Evolutionary conservation across 2,329 filamentous ascomycete genomes (phyloP), one percentile per base, ranked within the genome.

Genomic region (Calonectria ilicicola): DNA sequence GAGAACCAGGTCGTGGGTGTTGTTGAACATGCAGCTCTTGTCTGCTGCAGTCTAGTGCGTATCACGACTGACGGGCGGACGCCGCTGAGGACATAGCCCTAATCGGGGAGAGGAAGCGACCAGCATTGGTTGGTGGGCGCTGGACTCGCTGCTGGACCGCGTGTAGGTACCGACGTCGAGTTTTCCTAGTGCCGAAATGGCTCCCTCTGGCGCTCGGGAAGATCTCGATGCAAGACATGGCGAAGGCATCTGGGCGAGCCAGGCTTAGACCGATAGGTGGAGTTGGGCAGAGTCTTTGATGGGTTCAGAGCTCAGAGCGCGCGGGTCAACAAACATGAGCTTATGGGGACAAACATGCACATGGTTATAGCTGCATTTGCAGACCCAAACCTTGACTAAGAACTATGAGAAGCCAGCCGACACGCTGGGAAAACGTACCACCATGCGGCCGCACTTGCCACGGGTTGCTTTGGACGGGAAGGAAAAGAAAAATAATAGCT

Each of bases 221-320:
- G 78, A 80, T 80, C 78, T 77, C 72, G 75, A 80, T 80, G 78
- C 78, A 77, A 78, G 78, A 77, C 78, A 80, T 77, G 75, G 62
- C 69, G 70, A 67, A 75, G 63, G 74, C 63, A 72, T 62, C 71
- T 64, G 68, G 64, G 35, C 67, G 67, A 74, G 72, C 73, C 70
- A 76, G 76, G 75, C 53, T 72, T 70, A 74, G 75, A 51, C 47
- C 66, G 67, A 58, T 60, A 53, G 49, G 75, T 73, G 74, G 75
- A 65, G 72, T 65, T 75, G 71, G 56, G 17, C 10, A 62, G 14
- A 26, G 23, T 60, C 32, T 21, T 49, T 21, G 53, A 53, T 47
- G 53, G 64, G 40, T 68, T 56, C n/a, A 9, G 64, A n/a, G 35
- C 2, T 51, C 29, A 7, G 44, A 40, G 19, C 14, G 21, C 32